Base-by-base conservation (phyloP, 2,329 filamentous ascomycete species). In the Diaporthe humulicola region DNA sequence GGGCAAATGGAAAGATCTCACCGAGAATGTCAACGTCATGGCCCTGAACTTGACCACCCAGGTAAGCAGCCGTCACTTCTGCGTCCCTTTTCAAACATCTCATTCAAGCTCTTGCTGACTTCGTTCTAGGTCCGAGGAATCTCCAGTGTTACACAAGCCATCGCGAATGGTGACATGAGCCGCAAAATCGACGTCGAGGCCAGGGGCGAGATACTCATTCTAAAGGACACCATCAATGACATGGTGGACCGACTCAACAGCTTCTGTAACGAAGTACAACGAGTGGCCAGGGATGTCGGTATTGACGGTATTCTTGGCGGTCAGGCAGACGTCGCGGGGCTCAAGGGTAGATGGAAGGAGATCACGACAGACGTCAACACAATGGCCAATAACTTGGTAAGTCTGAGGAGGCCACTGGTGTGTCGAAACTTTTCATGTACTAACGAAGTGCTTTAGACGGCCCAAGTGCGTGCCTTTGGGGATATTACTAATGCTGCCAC, bases 251-350 rank as follows among this genome's bases (percentile, higher is more conserved):
- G 96, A 77, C 87, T 99, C 69, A 97, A 97, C 75, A 96, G 96
- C 78, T 98, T 98, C 90, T 98, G 96, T 73, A 95, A 97, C 79
- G 96, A 98, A 82, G 94, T 99, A 77, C 97, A 98, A 85, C 91
- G 96, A 79, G 96, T 99, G 40, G 96, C 96, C 74, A 96, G 97
- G 80, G 97, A 98, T 83, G 97, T 98, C 78, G 96, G 96, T 78
- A 96, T 98, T 70, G 97, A 98, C 81, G 96, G 96, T 77, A 98
- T 98, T 87, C 98, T 99, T 95, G 96, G 96, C 80, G 96, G 96
- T 25, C 97, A 99, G 83, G 97, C 96, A 76, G 96, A 98, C 82
- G 94, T 98, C 69, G 94, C 95, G 78, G 96, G 96, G 74, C 93
- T 98, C 75, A 95, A 96, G 79, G 96, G 96, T 77, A 92, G 96